phyloP scores from a whole-genome alignment of 768 basidiomycete genomes.

The Suillus clintonianus region DNA sequence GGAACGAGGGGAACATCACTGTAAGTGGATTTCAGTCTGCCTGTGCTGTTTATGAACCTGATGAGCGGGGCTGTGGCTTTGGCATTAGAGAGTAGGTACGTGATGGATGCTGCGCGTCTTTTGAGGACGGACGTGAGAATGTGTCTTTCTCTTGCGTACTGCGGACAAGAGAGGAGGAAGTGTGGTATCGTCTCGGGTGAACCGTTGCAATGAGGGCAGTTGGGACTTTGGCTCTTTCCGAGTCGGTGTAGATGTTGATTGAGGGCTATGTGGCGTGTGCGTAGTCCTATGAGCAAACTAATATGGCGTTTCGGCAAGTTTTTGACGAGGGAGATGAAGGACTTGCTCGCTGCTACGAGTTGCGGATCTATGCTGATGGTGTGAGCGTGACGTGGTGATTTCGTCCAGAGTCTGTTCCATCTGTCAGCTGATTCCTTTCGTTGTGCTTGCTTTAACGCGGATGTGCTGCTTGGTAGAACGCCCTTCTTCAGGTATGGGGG shows the following conservation, averaged over 20 bases:
- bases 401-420: not conserved
- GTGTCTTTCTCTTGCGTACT: conserved; percentile 2
- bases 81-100: not conserved
- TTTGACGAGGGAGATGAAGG: conserved; percentile 7
- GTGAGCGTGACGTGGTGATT: not conserved
- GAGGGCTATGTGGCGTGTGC: conserved; percentile 31
- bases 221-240: conserved; percentile 17
- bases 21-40: not conserved
- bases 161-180: conserved; percentile 29
- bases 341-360: not conserved
- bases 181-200: conserved; percentile 30
- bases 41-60: conserved; percentile 2
- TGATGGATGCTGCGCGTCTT: conserved; percentile 1
- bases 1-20: not conserved
- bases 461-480: not conserved
- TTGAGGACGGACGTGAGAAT: not conserved
- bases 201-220: conserved; percentile 25
- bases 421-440: not conserved
- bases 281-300: conserved; percentile 32
- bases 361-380: not conserved
- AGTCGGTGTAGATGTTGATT: conserved; percentile 33
- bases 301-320: conserved; percentile 6
- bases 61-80: conserved; percentile 2
- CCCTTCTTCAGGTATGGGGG: not conserved
- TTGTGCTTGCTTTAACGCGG: not conserved